Evolutionary conservation across 305 asterid genomes (phyloP).

Genomic region (Solanum hybrid): DNA sequence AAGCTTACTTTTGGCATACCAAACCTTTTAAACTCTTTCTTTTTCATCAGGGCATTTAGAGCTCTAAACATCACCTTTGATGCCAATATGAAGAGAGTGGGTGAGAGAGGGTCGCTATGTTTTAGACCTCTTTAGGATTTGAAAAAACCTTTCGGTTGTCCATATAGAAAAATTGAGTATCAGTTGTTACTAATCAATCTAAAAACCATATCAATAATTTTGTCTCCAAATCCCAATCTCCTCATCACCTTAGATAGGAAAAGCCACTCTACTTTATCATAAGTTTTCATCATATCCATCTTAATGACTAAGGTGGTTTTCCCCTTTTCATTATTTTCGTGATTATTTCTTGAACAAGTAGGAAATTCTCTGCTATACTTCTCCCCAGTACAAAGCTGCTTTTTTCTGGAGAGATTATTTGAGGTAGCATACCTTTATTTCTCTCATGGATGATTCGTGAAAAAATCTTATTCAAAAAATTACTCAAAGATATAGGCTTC

Average conservation of each 20-base stretch:
- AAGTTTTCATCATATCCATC: neutral
- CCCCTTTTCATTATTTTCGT: neutral
- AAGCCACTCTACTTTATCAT: neutral
- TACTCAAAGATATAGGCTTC: neutral
- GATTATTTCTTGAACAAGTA: neutral
- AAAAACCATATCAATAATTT: neutral
- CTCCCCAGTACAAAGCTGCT: neutral
- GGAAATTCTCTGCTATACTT: neutral
- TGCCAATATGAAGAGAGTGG: neutral
- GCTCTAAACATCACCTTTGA: neutral
- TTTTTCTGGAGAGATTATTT: neutral
- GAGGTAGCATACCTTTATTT: neutral
- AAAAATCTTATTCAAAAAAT: neutral
- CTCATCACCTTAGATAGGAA: neutral
- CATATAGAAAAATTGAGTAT: neutral
- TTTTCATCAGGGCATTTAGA: neutral
- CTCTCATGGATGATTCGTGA: neutral
- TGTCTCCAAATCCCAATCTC: neutral
- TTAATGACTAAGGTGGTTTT: neutral
- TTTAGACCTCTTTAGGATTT: neutral
- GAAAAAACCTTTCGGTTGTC: neutral
- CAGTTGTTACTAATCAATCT: neutral
- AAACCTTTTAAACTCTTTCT: too few relatives aligned
- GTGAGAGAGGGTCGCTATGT: neutral
- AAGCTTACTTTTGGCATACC: neutral